Base-by-base conservation (phyloP, 352 stramenopile species). In the Ochromonadaceae sp. region DNA sequence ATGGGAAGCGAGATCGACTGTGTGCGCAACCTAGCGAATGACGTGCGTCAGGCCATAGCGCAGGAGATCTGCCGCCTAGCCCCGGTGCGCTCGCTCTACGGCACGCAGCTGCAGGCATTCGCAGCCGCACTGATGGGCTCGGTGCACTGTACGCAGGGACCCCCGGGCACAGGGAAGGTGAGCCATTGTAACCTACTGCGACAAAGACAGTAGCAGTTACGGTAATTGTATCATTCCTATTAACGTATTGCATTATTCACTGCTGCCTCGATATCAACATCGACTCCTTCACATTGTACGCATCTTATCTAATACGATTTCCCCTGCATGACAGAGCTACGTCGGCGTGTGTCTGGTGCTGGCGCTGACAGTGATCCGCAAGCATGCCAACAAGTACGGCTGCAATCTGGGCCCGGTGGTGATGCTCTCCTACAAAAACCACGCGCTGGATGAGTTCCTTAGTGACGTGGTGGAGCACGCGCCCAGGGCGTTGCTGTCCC, bases 401-500 rank as follows among this genome's bases (percentile, higher is more conserved):
- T 2, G 17, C 15, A 4, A 5, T 32, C 17, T 63, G 12, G 55
- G 55, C 15, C 55, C 55, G 1, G 52, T 63, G 20, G 5, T 63
- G 38, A 22, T 25, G 4, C 39, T 63, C 26, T 63, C 55, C 25
- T 63, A 50, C 25, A 63, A 63, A 25, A 63, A 63, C 28, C 55
- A 63, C 41, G 55, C 55, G 12, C 22, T 63, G 4, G 55, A 63
- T 63, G 55, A 63, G 35, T 63, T 63, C 52, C 38, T 63, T 20
- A 3, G 9, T 30, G 55, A 63, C 31, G 38, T 63, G 10, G 9
- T 10, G 26, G 7, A 36, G n/a, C n/a, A n/a, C n/a, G n/a, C n/a
- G n/a, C n/a, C n/a, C n/a, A n/a, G n/a, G n/a, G n/a, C n/a, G n/a
- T n/a, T n/a, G n/a, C n/a, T n/a, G n/a, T n/a, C n/a, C n/a, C n/a